Percentiles rank a stretch among this genome's conserved stretches.
phyloP scores from a whole-genome alignment of 129 eudicot species.

The Escallonia herrerae region DNA sequence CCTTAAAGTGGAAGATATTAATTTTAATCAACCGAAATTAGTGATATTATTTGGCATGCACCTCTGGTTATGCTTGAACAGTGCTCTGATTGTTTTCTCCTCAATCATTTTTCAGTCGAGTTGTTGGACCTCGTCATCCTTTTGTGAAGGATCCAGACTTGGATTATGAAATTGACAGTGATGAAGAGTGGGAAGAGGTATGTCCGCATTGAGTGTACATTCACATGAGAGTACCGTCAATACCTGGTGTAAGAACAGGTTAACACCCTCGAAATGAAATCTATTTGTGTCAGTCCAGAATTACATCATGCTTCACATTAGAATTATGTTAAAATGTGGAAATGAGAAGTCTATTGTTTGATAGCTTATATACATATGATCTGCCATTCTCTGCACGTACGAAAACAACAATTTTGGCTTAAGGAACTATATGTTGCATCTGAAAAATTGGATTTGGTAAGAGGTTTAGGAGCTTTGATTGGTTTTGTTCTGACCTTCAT shows the following conservation, averaged over 20 bases:
- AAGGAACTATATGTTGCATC: too few species aligned
- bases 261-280: neutral
- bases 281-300: too few species aligned
- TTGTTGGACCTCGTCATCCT: conserved; percentile 68
- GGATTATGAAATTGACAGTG: conserved; percentile 96
- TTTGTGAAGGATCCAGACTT: conserved; percentile 73
- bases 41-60: neutral
- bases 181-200: conserved; percentile 99
- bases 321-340: too few species aligned
- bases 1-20: neutral
- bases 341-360: too few species aligned
- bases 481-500: too few species aligned
- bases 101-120: conserved; percentile 39
- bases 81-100: conserved; percentile 6
- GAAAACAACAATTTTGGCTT: too few species aligned
- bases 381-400: too few species aligned
- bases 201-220: neutral
- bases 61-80: neutral
- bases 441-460: too few species aligned
- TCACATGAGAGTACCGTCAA: neutral
- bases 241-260: neutral
- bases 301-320: too few species aligned
- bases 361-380: too few species aligned
- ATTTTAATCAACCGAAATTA: neutral
- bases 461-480: too few species aligned